phyloP scores from a whole-genome alignment of 495 filamentous ascomycete genomes.

The Terfezia claveryi region DNA sequence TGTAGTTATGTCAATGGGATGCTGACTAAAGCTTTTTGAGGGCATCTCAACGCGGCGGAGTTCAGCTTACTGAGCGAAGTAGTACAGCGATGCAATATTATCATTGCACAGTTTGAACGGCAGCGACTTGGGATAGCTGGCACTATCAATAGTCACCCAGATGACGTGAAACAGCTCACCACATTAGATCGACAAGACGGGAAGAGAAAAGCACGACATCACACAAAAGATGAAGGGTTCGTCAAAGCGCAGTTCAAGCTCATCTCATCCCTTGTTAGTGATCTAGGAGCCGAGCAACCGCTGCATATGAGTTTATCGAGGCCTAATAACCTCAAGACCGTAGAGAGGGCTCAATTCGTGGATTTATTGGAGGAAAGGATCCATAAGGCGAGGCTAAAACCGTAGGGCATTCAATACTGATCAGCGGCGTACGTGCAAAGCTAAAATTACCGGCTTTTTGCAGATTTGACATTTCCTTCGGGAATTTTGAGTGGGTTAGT shows the following conservation, averaged over 20 bases:
- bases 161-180: neutral
- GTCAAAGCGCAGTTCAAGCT: conserved; percentile 20
- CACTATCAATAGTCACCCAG: neutral
- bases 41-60: conserved; percentile 1
- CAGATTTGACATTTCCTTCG: conserved; percentile 29
- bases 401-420: conserved; percentile 19
- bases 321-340: conserved; percentile 42
- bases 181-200: neutral
- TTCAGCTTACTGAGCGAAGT: conserved; percentile 2
- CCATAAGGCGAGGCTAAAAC: conserved; percentile 11
- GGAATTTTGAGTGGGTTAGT: conserved; percentile 40
- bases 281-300: conserved; percentile 56
- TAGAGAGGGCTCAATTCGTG: conserved; percentile 41
- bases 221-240: neutral
- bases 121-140: neutral
- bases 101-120: neutral
- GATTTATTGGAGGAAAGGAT: conserved; percentile 22
- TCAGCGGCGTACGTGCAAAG: neutral
- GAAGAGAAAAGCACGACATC: neutral
- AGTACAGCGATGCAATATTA: neutral
- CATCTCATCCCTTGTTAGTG: conserved; percentile 47
- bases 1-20: neutral
- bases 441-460: conserved; percentile 23
- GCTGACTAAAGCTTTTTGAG: neutral
- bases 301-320: conserved; percentile 79